Percentiles rank a stretch among this genome's conserved stretches.
phyloP scores from a whole-genome alignment of 805 yeast genomes.

The Ogataea parapolymorpha region DNA sequence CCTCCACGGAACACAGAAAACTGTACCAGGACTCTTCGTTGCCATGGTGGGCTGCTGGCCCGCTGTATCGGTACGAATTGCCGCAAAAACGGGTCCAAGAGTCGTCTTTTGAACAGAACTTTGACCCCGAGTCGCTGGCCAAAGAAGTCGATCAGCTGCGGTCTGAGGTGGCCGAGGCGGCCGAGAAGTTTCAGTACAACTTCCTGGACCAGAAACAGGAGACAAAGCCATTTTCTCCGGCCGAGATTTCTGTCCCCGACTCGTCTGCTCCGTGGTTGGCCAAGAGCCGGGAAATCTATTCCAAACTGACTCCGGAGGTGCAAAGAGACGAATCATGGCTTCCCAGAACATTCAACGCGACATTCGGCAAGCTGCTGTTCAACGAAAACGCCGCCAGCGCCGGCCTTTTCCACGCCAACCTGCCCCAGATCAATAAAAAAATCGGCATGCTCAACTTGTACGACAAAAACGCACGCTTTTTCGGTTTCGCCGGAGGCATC shows the following conservation, averaged over 20 bases:
- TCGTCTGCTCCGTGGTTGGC: background rate
- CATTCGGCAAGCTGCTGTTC: slow-evolving; percentile 29
- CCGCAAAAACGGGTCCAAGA: slow-evolving; percentile 14
- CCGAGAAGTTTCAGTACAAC: slow-evolving; percentile 28
- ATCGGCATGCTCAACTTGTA: slow-evolving; percentile 22
- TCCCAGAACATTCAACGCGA: slow-evolving; percentile 26
- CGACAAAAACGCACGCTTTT: slow-evolving; percentile 23
- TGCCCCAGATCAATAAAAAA: slow-evolving; percentile 25
- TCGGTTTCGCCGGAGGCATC: slow-evolving; percentile 33
- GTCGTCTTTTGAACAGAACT: slow-evolving; percentile 6
- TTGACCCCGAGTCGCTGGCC: slow-evolving; percentile 17
- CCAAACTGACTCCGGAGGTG: slow-evolving; percentile 9
- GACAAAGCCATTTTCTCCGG: background rate
- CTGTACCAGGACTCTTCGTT: slow-evolving; percentile 23
- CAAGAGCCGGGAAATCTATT: slow-evolving; percentile 7
- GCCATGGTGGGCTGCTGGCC: slow-evolving; percentile 31
- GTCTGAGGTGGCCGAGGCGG: slow-evolving; percentile 21
- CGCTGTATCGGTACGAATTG: slow-evolving; percentile 21
- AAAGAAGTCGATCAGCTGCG: slow-evolving; percentile 19
- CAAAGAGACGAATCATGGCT: slow-evolving; percentile 15
- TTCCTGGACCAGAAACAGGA: slow-evolving; percentile 18
- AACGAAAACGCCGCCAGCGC: slow-evolving; percentile 9
- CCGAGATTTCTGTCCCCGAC: background rate
- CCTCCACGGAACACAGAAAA: slow-evolving; percentile 7
- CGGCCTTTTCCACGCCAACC: slow-evolving; percentile 25